These are phyloP conservation scores for Heliosperma pusillum DNA, from an alignment of 148 eudicot species.

Conservation along the genomic window DNA sequence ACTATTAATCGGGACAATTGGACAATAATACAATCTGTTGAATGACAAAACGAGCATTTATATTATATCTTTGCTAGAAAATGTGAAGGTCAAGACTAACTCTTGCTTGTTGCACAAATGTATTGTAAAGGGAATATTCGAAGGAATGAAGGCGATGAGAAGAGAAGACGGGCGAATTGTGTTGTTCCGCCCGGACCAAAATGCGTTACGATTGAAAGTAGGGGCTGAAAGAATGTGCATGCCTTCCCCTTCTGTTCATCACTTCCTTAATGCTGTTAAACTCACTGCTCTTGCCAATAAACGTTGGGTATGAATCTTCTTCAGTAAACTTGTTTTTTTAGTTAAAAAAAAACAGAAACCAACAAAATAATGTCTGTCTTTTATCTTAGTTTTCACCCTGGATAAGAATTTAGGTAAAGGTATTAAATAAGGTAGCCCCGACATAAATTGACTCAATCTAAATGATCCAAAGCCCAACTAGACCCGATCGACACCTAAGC, in stretches of 20 bases:
- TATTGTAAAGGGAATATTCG: slow-evolving; percentile 36
- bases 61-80: background rate
- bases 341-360: no score
- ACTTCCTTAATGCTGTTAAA: slow-evolving; percentile 44
- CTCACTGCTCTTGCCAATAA: slow-evolving; percentile 45
- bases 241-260: slow-evolving; percentile 44
- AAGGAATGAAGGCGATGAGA: slow-evolving; percentile 45
- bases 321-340: background rate
- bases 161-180: slow-evolving; percentile 33
- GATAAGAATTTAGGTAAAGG: no score
- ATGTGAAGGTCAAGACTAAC: background rate
- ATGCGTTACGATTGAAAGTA: slow-evolving; percentile 39
- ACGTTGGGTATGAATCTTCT: slow-evolving; percentile 34
- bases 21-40: no score
- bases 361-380: no score
- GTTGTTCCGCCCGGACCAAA: slow-evolving; percentile 41
- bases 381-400: background rate
- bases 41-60: no score
- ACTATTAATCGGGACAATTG: no score
- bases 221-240: slow-evolving; percentile 56
- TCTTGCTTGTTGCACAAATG: background rate
- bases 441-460: no score
- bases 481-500: no score
- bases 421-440: no score
- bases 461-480: no score